These are phyloP conservation scores for Ailanthus altissimus DNA, from an alignment of 345 rosid genomes.

Conservation along the genomic window DNA sequence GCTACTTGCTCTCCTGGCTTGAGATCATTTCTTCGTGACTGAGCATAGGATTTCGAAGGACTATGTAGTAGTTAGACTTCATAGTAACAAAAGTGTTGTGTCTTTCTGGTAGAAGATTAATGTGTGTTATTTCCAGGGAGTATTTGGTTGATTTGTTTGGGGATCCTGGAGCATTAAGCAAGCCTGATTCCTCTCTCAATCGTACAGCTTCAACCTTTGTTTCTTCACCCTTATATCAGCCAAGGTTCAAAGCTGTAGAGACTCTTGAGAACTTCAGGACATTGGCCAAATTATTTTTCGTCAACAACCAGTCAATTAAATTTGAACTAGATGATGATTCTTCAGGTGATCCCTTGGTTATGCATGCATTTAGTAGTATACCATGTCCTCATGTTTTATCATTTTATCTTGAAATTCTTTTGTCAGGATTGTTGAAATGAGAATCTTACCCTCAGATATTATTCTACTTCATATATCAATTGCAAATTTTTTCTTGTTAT, in stretches of 20 bases:
- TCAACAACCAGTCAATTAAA: constrained; percentile 36
- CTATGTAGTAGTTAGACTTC: background rate
- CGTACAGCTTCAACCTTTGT: constrained; percentile 46
- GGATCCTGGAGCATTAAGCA: constrained; percentile 49
- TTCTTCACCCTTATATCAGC: constrained; percentile 57
- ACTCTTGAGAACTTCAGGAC: constrained; percentile 39
- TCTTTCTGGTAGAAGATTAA: constrained; percentile 6
- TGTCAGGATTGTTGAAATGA: background rate
- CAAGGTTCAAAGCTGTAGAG: constrained; percentile 42
- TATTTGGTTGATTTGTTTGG: constrained; percentile 52
- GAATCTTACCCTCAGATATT: constrained; percentile 8
- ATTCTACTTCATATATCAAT: background rate
- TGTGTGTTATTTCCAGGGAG: constrained; percentile 41
- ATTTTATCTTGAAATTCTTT: background rate
- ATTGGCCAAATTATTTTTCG: constrained; percentile 45
- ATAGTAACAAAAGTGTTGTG: background rate
- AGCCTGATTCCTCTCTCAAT: constrained; percentile 53
- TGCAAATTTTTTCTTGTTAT: background rate
- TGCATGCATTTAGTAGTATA: background rate
- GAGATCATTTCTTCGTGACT: background rate
- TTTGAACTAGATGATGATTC: constrained; percentile 35
- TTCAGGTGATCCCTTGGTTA: constrained; percentile 37
- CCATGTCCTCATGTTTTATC: background rate
- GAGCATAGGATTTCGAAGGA: background rate
- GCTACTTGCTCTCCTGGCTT: background rate